These are phyloP conservation scores for Syzygium malaccense DNA, from an alignment of 441 rosid genomes.

Conservation along the genomic window DNA sequence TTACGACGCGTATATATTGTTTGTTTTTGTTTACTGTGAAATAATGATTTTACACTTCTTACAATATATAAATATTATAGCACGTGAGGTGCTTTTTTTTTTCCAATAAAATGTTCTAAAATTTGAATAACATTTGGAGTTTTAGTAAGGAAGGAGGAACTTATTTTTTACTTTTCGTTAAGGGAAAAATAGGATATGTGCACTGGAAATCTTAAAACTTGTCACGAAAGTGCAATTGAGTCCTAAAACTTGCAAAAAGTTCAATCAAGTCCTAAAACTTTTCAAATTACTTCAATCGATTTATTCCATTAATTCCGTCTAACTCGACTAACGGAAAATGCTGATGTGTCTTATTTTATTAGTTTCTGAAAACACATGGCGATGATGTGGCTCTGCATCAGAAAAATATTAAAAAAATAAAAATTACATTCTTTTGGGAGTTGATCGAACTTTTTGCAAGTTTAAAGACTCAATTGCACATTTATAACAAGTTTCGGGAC, in stretches of 20 bases:
- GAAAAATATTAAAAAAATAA: no score
- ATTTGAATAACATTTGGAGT: background rate
- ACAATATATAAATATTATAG: background rate
- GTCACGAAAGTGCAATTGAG: rapidly evolving
- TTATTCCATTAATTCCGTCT: background rate
- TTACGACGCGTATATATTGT: background rate
- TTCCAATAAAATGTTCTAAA: no score
- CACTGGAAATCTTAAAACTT: background rate
- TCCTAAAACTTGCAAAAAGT: rapidly evolving
- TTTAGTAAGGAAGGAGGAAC: background rate
- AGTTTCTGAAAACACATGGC: background rate
- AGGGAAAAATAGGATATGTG: no score
- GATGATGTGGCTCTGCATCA: background rate
- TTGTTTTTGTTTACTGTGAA: background rate
- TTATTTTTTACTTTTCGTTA: no score
- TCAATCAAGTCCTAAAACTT: rapidly evolving
- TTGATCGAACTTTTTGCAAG: rapidly evolving
- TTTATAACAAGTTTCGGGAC: background rate
- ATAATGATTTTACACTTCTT: background rate
- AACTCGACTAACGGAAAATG: background rate
- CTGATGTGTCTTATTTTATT: background rate
- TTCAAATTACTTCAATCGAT: no score
- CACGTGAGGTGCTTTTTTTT: background rate
- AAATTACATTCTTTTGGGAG: background rate
- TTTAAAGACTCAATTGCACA: rapidly evolving